Percentiles rank a stretch among this genome's conserved stretches.
phyloP scores from a whole-genome alignment of 306 rosid species.

The Cicer pinnatifidum region DNA sequence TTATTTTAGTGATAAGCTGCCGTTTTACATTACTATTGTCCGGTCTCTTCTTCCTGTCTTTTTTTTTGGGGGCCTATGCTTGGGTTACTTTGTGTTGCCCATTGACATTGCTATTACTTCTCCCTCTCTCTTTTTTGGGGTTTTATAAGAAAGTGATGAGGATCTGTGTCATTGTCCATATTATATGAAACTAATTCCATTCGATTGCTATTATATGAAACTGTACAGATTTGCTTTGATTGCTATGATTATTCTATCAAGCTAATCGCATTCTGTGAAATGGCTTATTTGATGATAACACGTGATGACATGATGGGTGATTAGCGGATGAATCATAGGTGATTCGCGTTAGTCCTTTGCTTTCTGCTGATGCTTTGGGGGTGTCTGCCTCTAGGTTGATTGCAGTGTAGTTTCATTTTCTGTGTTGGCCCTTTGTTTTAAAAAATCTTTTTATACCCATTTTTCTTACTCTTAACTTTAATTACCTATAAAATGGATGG shows the following conservation, averaged over 20 bases:
- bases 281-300: not conserved
- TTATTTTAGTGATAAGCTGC: constrained; percentile 38
- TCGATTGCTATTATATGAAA: not conserved
- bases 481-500: too few species aligned
- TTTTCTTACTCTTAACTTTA: too few species aligned
- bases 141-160: not conserved
- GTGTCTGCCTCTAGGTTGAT: too few species aligned
- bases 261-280: constrained; percentile 11
- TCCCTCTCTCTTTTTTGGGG: not conserved
- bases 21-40: constrained; percentile 15
- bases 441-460: too few species aligned
- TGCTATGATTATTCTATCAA: constrained; percentile 7
- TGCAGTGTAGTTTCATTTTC: too few species aligned
- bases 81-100: constrained; percentile 28
- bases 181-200: not conserved
- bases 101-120: constrained; percentile 36
- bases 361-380: too few species aligned
- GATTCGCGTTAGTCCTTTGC: too few species aligned
- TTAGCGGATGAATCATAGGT: too few species aligned
- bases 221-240: constrained; percentile 38
- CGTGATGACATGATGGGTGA: too few species aligned
- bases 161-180: constrained; percentile 38
- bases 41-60: not conserved
- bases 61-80: not conserved
- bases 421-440: too few species aligned